Percentiles rank a stretch among this genome's conserved stretches.
Evolutionary conservation across 148 eudicot species (phyloP).

Genomic region (Persicaria tinctoria): DNA sequence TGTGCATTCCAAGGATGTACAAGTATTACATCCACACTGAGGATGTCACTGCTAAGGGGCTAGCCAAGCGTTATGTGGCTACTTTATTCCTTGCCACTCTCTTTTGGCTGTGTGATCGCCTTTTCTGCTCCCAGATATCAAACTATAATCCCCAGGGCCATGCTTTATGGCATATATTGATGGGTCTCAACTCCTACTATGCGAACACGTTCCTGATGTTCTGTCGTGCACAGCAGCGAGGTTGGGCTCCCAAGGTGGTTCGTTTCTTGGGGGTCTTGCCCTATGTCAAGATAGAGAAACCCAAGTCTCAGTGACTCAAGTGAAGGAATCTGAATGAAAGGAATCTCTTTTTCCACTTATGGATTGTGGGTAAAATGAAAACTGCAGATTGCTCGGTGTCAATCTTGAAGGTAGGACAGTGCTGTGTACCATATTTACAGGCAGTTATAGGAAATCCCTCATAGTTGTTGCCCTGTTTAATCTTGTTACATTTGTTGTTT

Average conservation of each 20-base stretch:
- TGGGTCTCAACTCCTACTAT: constrained; percentile 80
- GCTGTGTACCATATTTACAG: constrained; percentile 2
- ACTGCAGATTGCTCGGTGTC: neutral
- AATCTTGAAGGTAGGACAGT: constrained; percentile 2
- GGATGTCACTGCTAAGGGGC: constrained; percentile 51
- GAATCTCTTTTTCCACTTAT: neutral
- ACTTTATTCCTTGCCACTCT: constrained; percentile 50
- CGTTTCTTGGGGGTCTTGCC: constrained; percentile 57
- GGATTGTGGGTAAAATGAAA: neutral
- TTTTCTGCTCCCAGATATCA: constrained; percentile 59
- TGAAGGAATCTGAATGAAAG: neutral
- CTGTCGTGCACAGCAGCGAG: constrained; percentile 87
- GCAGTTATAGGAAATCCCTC: neutral
- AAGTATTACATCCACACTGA: constrained; percentile 71
- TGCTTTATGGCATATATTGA: constrained; percentile 80
- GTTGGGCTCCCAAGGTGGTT: constrained; percentile 64
- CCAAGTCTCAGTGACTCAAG: constrained; percentile 52
- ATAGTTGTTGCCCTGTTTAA: neutral
- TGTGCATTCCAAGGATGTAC: constrained; percentile 94
- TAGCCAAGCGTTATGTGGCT: constrained; percentile 57
- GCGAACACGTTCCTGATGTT: constrained; percentile 89
- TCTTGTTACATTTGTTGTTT: neutral
- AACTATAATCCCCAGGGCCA: constrained; percentile 81
- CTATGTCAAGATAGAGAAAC: constrained; percentile 68
- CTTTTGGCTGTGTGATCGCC: constrained; percentile 76